These are phyloP conservation scores for Solanum chacoense DNA, from an alignment of 305 asterid genomes.

Conservation along the genomic window DNA sequence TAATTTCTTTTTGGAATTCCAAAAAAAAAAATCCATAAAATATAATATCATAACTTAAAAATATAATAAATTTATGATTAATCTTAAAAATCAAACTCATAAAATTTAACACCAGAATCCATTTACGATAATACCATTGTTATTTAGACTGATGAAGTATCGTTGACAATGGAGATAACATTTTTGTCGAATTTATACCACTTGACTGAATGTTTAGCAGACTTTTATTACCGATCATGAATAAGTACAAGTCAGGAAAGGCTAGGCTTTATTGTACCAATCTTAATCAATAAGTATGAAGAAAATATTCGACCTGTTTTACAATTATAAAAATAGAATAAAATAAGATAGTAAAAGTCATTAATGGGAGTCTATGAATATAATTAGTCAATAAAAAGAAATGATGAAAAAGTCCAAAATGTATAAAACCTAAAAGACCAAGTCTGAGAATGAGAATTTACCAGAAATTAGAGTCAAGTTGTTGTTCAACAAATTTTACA, in stretches of 20 bases:
- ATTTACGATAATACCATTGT: background rate
- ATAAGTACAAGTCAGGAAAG: too few relatives aligned
- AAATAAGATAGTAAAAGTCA: background rate
- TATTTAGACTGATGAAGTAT: background rate
- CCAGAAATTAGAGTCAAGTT: background rate
- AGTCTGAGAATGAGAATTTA: background rate
- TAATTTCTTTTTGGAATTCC: background rate
- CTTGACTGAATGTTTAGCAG: background rate
- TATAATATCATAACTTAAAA: background rate
- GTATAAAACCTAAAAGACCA: background rate
- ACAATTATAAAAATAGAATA: background rate
- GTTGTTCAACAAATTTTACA: background rate
- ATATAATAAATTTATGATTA: background rate
- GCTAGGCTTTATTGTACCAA: background rate
- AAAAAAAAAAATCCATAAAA: background rate
- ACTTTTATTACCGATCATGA: background rate
- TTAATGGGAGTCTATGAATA: background rate
- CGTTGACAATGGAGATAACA: background rate
- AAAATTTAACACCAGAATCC: background rate
- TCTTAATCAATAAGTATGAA: background rate
- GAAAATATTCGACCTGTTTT: background rate
- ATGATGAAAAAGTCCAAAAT: background rate
- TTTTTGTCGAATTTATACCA: background rate
- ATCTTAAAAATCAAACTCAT: background rate
- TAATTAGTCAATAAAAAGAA: background rate